A percentile compares a stretch with the other conserved stretches of the same genome.
phyloP scores from a whole-genome alignment of 495 filamentous ascomycete genomes.

The Astrocystis sublimbata region DNA sequence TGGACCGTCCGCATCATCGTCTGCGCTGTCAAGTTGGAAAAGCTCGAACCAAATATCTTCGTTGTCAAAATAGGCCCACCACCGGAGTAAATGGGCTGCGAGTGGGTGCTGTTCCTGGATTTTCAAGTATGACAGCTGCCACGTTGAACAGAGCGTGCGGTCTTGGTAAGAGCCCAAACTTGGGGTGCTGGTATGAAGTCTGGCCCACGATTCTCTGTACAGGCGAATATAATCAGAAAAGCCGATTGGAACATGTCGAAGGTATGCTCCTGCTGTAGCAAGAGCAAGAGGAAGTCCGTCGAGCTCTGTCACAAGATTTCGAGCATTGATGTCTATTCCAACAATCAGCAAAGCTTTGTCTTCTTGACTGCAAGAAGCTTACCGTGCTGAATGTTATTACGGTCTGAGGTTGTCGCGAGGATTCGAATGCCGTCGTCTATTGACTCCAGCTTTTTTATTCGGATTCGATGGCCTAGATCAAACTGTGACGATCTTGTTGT shows the following conservation, averaged over 20 bases:
- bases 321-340: conserved; percentile 28
- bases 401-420: conserved; percentile 35
- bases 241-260: conserved; percentile 21
- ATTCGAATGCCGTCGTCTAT: conserved; percentile 37
- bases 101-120: conserved; percentile 37
- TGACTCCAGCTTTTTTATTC: conserved; percentile 34
- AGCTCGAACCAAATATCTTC: conserved; percentile 55
- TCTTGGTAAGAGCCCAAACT: conserved; percentile 30
- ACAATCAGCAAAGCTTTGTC: too few relatives aligned
- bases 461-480: conserved; percentile 31
- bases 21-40: conserved; percentile 15
- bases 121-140: conserved; percentile 45
- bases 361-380: too few relatives aligned
- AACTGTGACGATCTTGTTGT: conserved; percentile 43
- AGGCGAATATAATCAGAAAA: conserved; percentile 21
- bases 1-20: too few relatives aligned
- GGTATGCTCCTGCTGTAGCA: conserved; percentile 40
- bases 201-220: conserved; percentile 33
- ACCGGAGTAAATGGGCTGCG: conserved; percentile 42
- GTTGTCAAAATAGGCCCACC: conserved; percentile 52
- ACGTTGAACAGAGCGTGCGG: conserved; percentile 43
- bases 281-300: conserved; percentile 34
- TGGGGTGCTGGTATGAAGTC: conserved; percentile 31
- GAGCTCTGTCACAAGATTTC: conserved; percentile 26
- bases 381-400: too few relatives aligned